Evolutionary conservation across 257 asterid genomes (phyloP), one percentile per base, ranked within the genome.

Genomic region (Oldenlandia corymbosa): DNA sequence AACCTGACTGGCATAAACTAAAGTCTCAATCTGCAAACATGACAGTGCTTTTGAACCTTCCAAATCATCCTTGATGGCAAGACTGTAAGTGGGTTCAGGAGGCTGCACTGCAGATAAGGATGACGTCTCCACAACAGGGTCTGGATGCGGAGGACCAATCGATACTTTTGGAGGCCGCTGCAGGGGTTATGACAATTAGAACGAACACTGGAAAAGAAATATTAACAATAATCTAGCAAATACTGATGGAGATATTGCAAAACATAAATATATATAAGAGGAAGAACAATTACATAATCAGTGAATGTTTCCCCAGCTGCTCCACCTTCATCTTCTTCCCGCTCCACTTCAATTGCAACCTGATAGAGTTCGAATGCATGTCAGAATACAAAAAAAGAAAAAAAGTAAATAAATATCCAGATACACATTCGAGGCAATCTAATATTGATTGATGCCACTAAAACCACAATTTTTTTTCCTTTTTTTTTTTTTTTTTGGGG

Each of bases 321-420:
- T 71, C 97, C 99, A 79, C 97, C 96, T 79, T 90, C 97, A 65
- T 87, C 97, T 81, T 93, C 99, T 80, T 93, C 99, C 26, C 95
- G 86, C 79, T 93, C 99, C 72, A 93, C 96, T 71, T 90, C 95
- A 62, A 85, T 83, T 42, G 97, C 97, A 67, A 80, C 96, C 99
- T 92, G 73, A 76, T n/a, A 72, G 59, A 58, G 58, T 66, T 61
- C 58, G 66, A 36, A 62, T 45, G 50, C 47, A 32, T 70, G 57
- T 34, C 73, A 43, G 49, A 67, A 63, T 47, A 23, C 70, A 27
- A 68, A 30, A 54, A 14, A 57, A 11, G 16, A 32, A 54, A 14
- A 57, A 11, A 10, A 32, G 26, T 14, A n/a, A n/a, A 14, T 56
- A 26, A 45, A 24, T 10, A 51, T 39, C 14, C 16, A 66, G 17